Conservation (phyloP, 768 basidiomycete species). For the Auriscalpium vulgare region DNA sequence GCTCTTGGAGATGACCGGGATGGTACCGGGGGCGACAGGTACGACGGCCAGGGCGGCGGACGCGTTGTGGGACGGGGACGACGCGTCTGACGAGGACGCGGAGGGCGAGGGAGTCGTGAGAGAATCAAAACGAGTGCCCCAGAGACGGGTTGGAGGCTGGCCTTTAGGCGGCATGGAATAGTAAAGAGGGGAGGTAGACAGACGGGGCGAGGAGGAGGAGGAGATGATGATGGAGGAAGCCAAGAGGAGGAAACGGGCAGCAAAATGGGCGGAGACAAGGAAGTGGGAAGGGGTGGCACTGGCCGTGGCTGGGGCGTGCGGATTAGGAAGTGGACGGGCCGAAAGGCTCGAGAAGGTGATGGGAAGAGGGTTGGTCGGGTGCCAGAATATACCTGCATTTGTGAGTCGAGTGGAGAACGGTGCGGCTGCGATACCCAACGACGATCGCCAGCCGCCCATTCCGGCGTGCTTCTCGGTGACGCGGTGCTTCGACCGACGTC, state of each 20-base stretch:
- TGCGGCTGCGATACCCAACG: no score
- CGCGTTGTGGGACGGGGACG: constrained; percentile 9
- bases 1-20: constrained; percentile 9
- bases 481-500: no score
- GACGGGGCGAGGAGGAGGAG: not conserved
- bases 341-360: no score
- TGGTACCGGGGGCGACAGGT: no score
- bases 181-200: constrained; percentile 2
- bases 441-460: no score
- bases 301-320: no score
- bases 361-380: no score
- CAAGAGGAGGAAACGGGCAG: not conserved
- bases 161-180: constrained; percentile 36
- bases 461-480: no score
- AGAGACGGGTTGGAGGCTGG: constrained; percentile 36
- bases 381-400: no score
- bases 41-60: not conserved
- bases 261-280: not conserved
- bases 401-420: no score
- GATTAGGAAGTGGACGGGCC: not conserved
- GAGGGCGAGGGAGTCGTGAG: constrained; percentile 42
- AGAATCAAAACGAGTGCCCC: constrained; percentile 70
- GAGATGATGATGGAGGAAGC: not conserved
- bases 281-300: not conserved
- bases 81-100: constrained; percentile 29